Conservation (phyloP, 768 basidiomycete genomes). For the Collybiopsis luxurians region DNA sequence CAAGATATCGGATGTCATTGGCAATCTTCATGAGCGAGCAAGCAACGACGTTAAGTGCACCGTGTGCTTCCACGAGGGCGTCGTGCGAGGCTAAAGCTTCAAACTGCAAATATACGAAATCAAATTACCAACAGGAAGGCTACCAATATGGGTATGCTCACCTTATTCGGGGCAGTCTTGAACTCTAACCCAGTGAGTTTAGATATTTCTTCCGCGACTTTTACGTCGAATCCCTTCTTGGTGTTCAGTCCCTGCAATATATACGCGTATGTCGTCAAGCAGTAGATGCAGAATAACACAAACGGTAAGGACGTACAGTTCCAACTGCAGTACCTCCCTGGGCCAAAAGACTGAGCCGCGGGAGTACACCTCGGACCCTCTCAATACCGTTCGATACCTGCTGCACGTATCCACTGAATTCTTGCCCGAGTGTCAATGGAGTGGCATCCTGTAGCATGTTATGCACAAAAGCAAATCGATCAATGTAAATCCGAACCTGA, state of each 20-base stretch:
- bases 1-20: slow-evolving; percentile 97
- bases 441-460: slow-evolving; percentile 76
- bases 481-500: slow-evolving; percentile 43
- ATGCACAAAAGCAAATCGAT: too few relatives aligned
- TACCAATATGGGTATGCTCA: slow-evolving; percentile 19
- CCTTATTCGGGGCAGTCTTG: slow-evolving; percentile 98
- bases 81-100: slow-evolving; percentile 98
- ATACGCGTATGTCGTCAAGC: neutral
- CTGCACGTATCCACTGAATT: slow-evolving; percentile 97
- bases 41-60: slow-evolving; percentile 92
- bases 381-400: slow-evolving; percentile 90
- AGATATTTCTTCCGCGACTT: slow-evolving; percentile 88
- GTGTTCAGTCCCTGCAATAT: slow-evolving; percentile 86
- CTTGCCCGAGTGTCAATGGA: slow-evolving; percentile 97
- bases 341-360: slow-evolving; percentile 84
- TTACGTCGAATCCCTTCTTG: slow-evolving; percentile 93
- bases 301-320: slow-evolving; percentile 76
- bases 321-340: slow-evolving; percentile 99
- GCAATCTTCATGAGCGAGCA: slow-evolving; percentile 99
- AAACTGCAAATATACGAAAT: slow-evolving; percentile 53
- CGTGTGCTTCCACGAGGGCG: slow-evolving; percentile 97
- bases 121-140: neutral
- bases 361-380: slow-evolving; percentile 76
- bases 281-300: too few relatives aligned
- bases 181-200: slow-evolving; percentile 89